Percentiles rank a stretch among this genome's conserved stretches.
Evolutionary conservation across 805 yeast genomes (phyloP).

Genomic region (Tetrapisispora phaffii): DNA sequence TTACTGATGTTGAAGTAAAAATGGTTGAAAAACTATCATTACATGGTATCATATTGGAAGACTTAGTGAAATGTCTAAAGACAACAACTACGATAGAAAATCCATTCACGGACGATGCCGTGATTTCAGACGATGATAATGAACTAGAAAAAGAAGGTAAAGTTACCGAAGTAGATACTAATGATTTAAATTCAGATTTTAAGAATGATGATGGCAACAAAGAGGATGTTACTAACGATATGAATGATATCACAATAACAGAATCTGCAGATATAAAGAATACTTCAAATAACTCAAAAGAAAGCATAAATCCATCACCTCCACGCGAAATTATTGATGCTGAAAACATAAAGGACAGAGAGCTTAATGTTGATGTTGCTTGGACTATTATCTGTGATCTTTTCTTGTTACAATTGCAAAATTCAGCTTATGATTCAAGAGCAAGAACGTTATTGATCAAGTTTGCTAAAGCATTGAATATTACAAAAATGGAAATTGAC

Average conservation of each 20-base stretch:
- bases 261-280: not conserved
- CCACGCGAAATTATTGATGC: conserved; percentile 22
- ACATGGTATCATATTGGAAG: conserved; percentile 72
- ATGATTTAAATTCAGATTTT: not conserved
- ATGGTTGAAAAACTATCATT: conserved; percentile 82
- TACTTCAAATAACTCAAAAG: conserved; percentile 3
- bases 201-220: conserved; percentile 2
- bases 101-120: conserved; percentile 30
- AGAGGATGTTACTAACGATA: conserved; percentile 1
- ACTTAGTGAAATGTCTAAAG: conserved; percentile 55
- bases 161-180: not conserved
- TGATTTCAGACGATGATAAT: not conserved
- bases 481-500: conserved; percentile 56
- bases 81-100: conserved; percentile 42
- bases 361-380: conserved; percentile 60
- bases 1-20: conserved; percentile 60
- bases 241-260: conserved; percentile 2
- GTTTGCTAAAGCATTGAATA: conserved; percentile 54
- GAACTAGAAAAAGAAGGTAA: not conserved
- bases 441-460: conserved; percentile 68
- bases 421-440: conserved; percentile 81
- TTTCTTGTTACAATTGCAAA: conserved; percentile 68
- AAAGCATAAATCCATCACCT: not conserved
- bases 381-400: conserved; percentile 94
- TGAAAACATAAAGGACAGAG: conserved; percentile 28